Conservation (phyloP, 306 rosid genomes). For the Casuarina glauca region DNA sequence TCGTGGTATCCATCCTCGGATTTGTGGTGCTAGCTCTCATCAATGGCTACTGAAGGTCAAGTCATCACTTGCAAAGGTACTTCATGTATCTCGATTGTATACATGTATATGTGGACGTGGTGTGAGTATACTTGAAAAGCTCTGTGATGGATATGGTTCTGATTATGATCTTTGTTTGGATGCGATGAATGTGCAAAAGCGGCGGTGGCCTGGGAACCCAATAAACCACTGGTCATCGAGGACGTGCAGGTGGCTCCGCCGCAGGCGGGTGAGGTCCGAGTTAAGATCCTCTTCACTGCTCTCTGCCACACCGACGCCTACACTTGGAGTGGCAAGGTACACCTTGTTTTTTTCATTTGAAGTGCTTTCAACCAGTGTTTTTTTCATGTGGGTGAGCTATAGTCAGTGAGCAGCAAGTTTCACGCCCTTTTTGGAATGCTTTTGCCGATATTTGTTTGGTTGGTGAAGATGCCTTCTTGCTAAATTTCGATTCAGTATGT, state of each 20-base stretch:
- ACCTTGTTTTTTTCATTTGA: neutral
- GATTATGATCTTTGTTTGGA: neutral
- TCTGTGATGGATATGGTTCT: neutral
- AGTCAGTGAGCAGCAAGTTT: neutral
- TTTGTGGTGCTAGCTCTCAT: conserved; percentile 18
- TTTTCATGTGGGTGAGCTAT: neutral
- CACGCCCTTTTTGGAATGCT: neutral
- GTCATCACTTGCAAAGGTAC: conserved; percentile 94
- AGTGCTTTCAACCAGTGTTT: neutral
- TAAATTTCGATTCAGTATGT: neutral
- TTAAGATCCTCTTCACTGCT: conserved; percentile 81
- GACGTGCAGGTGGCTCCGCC: conserved; percentile 95
- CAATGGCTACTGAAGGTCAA: conserved; percentile 89
- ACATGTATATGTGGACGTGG: neutral
- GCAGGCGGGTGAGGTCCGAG: conserved; percentile 79
- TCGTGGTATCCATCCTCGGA: neutral
- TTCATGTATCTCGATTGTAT: neutral
- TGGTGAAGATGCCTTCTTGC: neutral
- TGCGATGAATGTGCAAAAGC: conserved; percentile 40
- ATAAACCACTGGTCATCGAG: conserved; percentile 74
- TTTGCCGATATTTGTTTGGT: neutral
- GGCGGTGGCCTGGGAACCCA: conserved; percentile 99
- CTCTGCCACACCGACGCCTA: conserved; percentile 94
- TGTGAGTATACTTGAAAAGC: neutral
- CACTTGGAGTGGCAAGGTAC: conserved; percentile 96